Conservation (phyloP, 1,139 yeast genomes). For the Suhomyces atakaporum region DNA sequence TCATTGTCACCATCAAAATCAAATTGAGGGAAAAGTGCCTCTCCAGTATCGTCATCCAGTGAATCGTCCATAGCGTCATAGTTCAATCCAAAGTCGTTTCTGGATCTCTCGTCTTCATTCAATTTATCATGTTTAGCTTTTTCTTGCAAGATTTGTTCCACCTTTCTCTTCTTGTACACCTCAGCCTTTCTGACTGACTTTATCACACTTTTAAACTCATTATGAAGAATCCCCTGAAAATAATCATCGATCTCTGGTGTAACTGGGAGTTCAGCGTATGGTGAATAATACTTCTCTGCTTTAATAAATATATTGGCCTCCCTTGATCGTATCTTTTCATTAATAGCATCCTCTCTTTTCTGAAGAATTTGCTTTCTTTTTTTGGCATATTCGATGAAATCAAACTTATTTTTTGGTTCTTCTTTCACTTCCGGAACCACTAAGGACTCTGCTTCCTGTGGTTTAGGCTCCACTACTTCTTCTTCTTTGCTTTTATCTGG, state of each 20-base stretch:
- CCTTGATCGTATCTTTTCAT: constrained; percentile 24
- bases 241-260: constrained; percentile 28
- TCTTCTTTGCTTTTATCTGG: neutral
- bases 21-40: constrained; percentile 18
- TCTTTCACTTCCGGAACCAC: neutral
- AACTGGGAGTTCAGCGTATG: constrained; percentile 32
- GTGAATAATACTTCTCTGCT: constrained; percentile 47
- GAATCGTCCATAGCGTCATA: constrained; percentile 27
- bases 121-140: constrained; percentile 25
- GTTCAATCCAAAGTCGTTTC: constrained; percentile 35
- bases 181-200: constrained; percentile 40
- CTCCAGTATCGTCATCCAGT: constrained; percentile 24
- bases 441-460: neutral
- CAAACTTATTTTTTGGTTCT: constrained; percentile 33
- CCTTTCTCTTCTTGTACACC: constrained; percentile 20
- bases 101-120: constrained; percentile 20
- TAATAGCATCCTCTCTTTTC: constrained; percentile 22
- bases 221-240: constrained; percentile 30
- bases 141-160: constrained; percentile 25
- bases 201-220: constrained; percentile 39
- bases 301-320: constrained; percentile 43
- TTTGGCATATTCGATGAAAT: constrained; percentile 57
- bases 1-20: constrained; percentile 12
- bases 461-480: neutral
- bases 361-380: constrained; percentile 31